Base-by-base conservation (phyloP, 163 green algal species). In the Chlorella variabilis region DNA sequence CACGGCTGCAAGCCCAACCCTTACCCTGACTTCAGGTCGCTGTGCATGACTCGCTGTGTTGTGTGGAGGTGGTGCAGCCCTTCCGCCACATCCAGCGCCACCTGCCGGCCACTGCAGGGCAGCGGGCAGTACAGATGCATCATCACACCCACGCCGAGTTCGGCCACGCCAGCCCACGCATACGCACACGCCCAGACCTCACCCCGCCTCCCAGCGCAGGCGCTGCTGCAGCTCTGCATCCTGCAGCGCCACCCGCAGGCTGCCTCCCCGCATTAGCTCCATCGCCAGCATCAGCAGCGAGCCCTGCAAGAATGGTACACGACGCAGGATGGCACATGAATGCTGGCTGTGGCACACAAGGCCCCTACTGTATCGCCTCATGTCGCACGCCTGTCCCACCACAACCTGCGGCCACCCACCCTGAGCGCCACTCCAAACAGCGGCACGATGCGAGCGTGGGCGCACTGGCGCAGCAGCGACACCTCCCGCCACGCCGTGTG, bases 221-320 rank as follows among this genome's bases (percentile, higher is more conserved):
- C 2, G 8, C 20, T 36, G 27, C 45, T 29, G 42, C 29, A 41
- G 9, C 1, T 39, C 27, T 8, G 69, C n/a, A 5, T 48, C n/a
- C 15, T 21, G 8, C 29, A 76, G 69, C 9, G 69, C 69, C 3
- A n/a, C 20, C 18, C 29, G 54, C 69, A 76, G 69, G 15, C 15
- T 34, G 69, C 69, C 42, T 2, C 69, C 69, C 29, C 7, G 15
- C 69, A 76, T 76, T 1, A 63, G 45, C 29, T 76, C 29, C 69
- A 76, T 62, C 9, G 66, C 66, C 39, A 74, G 39, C 66, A 74
- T 11, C 66, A 74, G 66, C 39, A 74, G 39, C 23, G n/a, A 6
- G 27, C 27, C 39, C 39, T 58, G 42, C 69, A 63, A 29, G 18
- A 33, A 63, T 33, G 54, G 18, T 15, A 63, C 15, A 15, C 45